Conservation (phyloP, 2,329 filamentous ascomycete genomes). For the Phoma sp. region DNA sequence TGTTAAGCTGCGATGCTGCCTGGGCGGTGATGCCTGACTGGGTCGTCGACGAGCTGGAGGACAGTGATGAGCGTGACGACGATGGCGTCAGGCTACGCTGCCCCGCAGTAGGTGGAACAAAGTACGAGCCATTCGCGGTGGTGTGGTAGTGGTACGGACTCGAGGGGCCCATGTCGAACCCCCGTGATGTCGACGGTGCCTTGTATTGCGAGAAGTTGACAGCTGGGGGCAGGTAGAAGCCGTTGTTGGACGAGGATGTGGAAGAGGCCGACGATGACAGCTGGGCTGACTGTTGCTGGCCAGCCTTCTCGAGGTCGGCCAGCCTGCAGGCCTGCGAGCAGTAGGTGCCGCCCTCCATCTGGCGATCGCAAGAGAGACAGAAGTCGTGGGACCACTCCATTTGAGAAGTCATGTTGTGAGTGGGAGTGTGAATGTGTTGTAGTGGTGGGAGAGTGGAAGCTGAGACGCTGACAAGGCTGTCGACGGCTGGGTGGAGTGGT, state of each 20-base stretch:
- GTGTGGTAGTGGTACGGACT: constrained; percentile 50
- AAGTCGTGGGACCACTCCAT: constrained; percentile 85
- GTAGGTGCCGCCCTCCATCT: constrained; percentile 79
- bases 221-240: constrained; percentile 74
- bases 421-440: background rate
- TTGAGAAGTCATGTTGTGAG: constrained; percentile 45
- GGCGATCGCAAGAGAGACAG: constrained; percentile 92
- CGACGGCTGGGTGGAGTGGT: constrained; percentile 6
- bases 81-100: constrained; percentile 61
- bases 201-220: constrained; percentile 75
- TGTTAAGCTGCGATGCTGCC: constrained; percentile 78
- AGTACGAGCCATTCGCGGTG: constrained; percentile 48
- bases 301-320: constrained; percentile 80
- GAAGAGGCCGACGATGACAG: constrained; percentile 63
- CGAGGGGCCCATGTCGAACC: constrained; percentile 53
- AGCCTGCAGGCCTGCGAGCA: constrained; percentile 92
- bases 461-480: constrained; percentile 7
- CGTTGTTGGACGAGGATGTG: constrained; percentile 57
- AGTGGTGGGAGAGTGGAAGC: constrained; percentile 4
- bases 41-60: constrained; percentile 68
- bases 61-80: constrained; percentile 83
- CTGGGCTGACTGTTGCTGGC: constrained; percentile 44
- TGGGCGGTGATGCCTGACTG: constrained; percentile 70
- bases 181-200: constrained; percentile 58
- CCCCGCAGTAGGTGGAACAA: constrained; percentile 33